Evolutionary conservation across 2,329 filamentous ascomycete genomes (phyloP), one percentile per base, ranked within the genome.

Genomic region (Ascochyta clinopodiicola): DNA sequence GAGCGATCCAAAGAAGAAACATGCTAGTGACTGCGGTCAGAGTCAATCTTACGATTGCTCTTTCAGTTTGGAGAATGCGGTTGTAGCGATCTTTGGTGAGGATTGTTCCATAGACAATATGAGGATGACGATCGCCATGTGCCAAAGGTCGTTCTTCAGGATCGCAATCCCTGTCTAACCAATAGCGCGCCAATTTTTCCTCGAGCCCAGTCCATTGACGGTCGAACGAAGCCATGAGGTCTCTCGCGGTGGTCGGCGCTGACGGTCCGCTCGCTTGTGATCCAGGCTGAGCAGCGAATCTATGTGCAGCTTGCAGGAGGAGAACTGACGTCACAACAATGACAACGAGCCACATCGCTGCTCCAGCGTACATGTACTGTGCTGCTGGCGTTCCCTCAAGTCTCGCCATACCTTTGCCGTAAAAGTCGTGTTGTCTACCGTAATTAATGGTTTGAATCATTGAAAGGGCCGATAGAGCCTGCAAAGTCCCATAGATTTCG

Each of bases 391-490:
- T 39, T 13, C 29, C 46, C 38, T 67, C 49, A 9, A 59, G 53
- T 38, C 46, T 40, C 34, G 56, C 51, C 38, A 71, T 51, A 3
- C 48, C 36, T 32, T 32, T 17, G 36, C 40, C n/a, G 45, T 72
- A 74, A 59, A 73, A 72, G 32, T 57, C 37, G 50, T 74, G 71
- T 42, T 66, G 42, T 34, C 22, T 32, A 27, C 70, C 70, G 53
- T 75, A 72, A 43, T 52, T 50, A 32, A 71, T 51, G 22, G 68
- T 70, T n/a, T 47, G 31, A n/a, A 67, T 19, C 55, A 75, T 66
- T 31, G 60, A 58, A 44, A 57, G 63, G 27, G 56, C 47, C 10
- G 64, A 62, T 19, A 71, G 44, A 19, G 39, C n/a, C 47, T 73
- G 69, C 6, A 74, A 58, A 27, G 25, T 27, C 3, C n/a, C n/a